Evolutionary conservation across 768 basidiomycete species (phyloP), one percentile per base, ranked within the genome.

Genomic region (Psilocybe cyanescens): DNA sequence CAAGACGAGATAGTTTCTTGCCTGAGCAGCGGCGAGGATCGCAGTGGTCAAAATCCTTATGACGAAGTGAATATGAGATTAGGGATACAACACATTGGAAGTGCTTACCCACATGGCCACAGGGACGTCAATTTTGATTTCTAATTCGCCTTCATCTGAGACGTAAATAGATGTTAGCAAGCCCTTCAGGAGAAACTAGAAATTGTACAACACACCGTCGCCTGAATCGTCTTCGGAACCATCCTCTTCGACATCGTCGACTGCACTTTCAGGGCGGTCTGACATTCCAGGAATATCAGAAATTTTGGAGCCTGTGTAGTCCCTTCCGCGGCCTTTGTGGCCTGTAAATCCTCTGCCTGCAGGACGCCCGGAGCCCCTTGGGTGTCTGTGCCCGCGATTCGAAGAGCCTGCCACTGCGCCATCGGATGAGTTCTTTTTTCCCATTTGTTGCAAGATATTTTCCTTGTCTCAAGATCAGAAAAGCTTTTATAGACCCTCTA

Each of bases 11-110:
- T 4, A 99, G 86, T 71, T 93, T 96, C 80, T 97, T 98, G 3
- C 97, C 97, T 30, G 83, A 84, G 60, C 84, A 85, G 2, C 83
- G 80, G 44, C 89, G 88, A 0, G 97, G 96, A 73, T 99, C 97
- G 71, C 97, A 99, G 72, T 99, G 97, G 72, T 92, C 90, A 75
- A 99, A 98, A 72, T 99, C 97, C 95, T 35, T 97, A 59, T n/a
- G 29, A n/a, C 28, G 35, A 35, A 55, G 57, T 8, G 44, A 3
- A 8, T 65, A 29, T 54, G 24, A 60, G 54, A 33, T 17, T 29
- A 51, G 17, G 5, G 14, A 24, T 39, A 46, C 44, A 48, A 54
- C 4, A 24, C 35, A 33, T 59, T 8, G n/a, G 52, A 19, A 48
- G 49, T 81, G 35, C 95, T 75, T 59, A 91, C 95, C 96, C 96